phyloP scores from a whole-genome alignment of 2,329 filamentous ascomycete species.

The Xylariaceae sp. region DNA sequence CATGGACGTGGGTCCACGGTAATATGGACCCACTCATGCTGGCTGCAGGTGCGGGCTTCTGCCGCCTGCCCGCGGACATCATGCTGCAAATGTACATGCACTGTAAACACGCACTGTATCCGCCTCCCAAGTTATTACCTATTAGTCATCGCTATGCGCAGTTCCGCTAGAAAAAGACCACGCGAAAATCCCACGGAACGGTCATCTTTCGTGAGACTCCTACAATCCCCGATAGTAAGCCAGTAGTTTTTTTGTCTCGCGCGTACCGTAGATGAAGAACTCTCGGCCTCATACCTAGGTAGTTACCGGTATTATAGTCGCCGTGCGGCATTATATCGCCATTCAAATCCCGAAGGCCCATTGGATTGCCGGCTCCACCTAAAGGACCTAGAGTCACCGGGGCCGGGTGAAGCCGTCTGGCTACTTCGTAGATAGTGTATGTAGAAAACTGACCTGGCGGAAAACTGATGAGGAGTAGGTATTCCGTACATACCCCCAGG shows the following conservation, averaged over 20 bases:
- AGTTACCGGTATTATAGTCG: neutral
- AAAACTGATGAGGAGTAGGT: no score
- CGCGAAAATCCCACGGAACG: slow-evolving; percentile 19
- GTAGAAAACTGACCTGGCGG: no score
- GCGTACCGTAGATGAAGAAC: slow-evolving; percentile 8
- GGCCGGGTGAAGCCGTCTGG: neutral
- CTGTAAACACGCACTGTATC: no score
- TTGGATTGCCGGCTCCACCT: slow-evolving; percentile 2
- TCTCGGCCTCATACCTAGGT: neutral
- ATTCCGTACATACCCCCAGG: no score
- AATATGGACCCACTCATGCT: no score
- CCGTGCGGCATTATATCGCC: neutral
- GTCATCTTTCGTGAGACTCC: slow-evolving; percentile 3
- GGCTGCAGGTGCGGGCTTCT: no score
- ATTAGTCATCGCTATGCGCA: neutral
- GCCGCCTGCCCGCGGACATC: no score
- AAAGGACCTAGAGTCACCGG: slow-evolving; percentile 15
- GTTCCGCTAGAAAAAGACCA: neutral
- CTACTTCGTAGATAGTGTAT: neutral
- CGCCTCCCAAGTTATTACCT: no score
- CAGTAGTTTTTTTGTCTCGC: slow-evolving; percentile 7
- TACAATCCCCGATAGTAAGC: slow-evolving; percentile 13
- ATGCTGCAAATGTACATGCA: no score
- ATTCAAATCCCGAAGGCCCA: slow-evolving; percentile 16
- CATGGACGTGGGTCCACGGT: no score